Percentiles rank a stretch among this genome's conserved stretches.
Conservation (phyloP, 768 basidiomycete genomes). For the Hysterangium stoloniferum region DNA sequence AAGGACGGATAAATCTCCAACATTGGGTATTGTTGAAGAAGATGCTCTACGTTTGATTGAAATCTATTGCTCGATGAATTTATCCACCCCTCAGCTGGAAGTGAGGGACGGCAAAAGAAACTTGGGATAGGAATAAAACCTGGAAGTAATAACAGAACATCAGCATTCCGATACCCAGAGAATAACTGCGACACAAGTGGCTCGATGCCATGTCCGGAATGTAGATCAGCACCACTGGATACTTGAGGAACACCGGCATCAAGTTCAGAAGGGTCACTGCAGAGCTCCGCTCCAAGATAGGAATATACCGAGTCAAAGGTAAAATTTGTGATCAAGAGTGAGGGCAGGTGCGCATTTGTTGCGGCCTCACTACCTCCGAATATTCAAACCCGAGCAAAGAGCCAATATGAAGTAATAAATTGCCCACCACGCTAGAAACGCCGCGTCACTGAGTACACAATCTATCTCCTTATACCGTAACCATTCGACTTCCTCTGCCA, state of each 20-base stretch:
- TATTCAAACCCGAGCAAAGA: constrained; percentile 8
- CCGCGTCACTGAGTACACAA: constrained; percentile 68
- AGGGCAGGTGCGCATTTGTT: constrained; percentile 54
- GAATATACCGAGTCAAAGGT: constrained; percentile 81
- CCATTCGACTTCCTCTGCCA: constrained; percentile 53
- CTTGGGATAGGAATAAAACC: constrained; percentile 74
- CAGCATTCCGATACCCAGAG: constrained; percentile 61
- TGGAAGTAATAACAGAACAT: constrained; percentile 61
- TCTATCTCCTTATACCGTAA: constrained; percentile 41
- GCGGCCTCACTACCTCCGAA: constrained; percentile 49
- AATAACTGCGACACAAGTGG: constrained; percentile 61
- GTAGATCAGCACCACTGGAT: constrained; percentile 22
- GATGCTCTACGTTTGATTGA: constrained; percentile 30
- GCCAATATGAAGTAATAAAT: background rate
- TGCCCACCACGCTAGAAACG: constrained; percentile 67
- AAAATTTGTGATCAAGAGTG: constrained; percentile 72
- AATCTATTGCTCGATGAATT: constrained; percentile 40
- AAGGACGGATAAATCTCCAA: constrained; percentile 35
- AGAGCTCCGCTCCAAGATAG: constrained; percentile 53
- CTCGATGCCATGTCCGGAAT: constrained; percentile 34
- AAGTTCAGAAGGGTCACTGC: constrained; percentile 27
- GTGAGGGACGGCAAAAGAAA: constrained; percentile 41
- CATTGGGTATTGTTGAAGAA: constrained; percentile 26
- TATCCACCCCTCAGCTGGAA: constrained; percentile 63
- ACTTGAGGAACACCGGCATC: background rate